Conservation (phyloP, 2,329 filamentous ascomycete species). For the Helicocarpus griseus region DNA sequence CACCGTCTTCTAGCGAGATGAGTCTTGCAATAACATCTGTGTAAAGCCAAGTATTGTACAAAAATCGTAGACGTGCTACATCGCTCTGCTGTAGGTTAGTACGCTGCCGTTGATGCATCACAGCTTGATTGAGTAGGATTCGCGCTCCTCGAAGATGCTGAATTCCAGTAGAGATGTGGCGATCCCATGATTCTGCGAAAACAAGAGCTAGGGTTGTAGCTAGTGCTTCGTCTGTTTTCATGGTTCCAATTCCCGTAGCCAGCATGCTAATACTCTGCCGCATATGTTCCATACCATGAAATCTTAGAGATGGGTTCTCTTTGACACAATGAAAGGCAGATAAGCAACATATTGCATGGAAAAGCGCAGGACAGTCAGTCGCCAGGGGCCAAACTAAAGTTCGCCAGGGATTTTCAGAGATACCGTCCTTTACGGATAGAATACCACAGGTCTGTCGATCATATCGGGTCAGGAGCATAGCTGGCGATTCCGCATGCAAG, state of each 20-base stretch:
- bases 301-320: conserved; percentile 46
- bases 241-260: conserved; percentile 50
- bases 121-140: conserved; percentile 51
- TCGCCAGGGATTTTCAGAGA: conserved; percentile 61
- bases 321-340: conserved; percentile 58
- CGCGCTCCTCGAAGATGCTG: conserved; percentile 60
- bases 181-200: conserved; percentile 63
- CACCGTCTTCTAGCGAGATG: conserved; percentile 52
- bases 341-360: conserved; percentile 59
- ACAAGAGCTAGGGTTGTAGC: conserved; percentile 61
- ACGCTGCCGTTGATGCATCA: conserved; percentile 33
- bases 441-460: conserved; percentile 60
- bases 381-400: conserved; percentile 61
- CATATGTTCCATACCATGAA: conserved; percentile 61
- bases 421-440: conserved; percentile 60
- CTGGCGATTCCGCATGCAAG: conserved; percentile 44
- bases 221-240: conserved; percentile 55
- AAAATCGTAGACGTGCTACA: conserved; percentile 44
- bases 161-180: conserved; percentile 58
- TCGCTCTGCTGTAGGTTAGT: not conserved
- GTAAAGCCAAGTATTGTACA: conserved; percentile 64
- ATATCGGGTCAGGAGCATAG: conserved; percentile 54
- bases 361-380: conserved; percentile 53
- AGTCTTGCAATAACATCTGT: conserved; percentile 63
- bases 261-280: conserved; percentile 52